These are phyloP conservation scores for Cymodocea nodosa DNA, from an alignment of 116 monocot genomes.

Conservation along the genomic window DNA sequence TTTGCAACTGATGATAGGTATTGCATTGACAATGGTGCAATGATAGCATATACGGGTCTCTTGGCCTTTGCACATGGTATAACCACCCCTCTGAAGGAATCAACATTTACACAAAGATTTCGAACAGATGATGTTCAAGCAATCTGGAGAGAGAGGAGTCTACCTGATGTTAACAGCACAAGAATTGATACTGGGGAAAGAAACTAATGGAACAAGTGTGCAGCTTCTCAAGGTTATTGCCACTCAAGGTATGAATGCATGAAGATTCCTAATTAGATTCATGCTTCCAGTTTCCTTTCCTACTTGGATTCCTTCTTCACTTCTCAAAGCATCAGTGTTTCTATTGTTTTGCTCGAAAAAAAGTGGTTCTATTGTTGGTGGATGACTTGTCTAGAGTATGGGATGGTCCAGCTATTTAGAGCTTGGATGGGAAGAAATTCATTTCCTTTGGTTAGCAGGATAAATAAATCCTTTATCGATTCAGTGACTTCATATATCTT, in stretches of 20 bases:
- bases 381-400: too few species aligned
- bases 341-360: too few species aligned
- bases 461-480: too few species aligned
- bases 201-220: neutral
- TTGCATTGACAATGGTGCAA: conserved; percentile 93
- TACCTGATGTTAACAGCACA: neutral
- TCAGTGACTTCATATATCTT: too few species aligned
- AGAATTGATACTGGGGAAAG: neutral
- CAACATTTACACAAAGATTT: conserved; percentile 88
- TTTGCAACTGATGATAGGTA: conserved; percentile 93
- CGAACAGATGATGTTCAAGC: conserved; percentile 89
- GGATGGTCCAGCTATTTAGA: too few species aligned
- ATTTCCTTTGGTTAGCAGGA: too few species aligned
- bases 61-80: conserved; percentile 71
- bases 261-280: too few species aligned
- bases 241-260: neutral
- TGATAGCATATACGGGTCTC: conserved; percentile 93
- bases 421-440: too few species aligned
- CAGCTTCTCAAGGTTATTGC: neutral
- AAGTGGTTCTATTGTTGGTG: too few species aligned
- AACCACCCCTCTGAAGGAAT: conserved; percentile 66
- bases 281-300: too few species aligned
- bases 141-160: conserved; percentile 71
- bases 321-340: too few species aligned
- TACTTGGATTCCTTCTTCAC: too few species aligned